Evolutionary conservation across 2,329 filamentous ascomycete species (phyloP).

Genomic region (Aspergillus brunneoviolaceus): DNA sequence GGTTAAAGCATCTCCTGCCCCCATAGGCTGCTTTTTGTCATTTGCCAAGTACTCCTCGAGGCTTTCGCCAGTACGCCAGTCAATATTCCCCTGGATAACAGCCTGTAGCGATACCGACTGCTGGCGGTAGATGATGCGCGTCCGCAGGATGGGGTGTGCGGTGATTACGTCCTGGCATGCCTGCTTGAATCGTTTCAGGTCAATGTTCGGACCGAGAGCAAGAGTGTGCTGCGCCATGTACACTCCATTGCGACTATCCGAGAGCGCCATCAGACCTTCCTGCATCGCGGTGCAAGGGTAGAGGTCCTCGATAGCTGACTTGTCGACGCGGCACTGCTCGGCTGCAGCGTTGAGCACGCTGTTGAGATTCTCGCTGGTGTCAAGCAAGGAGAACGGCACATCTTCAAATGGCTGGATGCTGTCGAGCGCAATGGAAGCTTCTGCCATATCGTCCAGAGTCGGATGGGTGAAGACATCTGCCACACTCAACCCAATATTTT

Average conservation of each 20-base stretch:
- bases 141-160: constrained; percentile 42
- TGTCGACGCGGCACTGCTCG: constrained; percentile 19
- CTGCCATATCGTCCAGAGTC: constrained; percentile 11
- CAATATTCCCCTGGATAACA: constrained; percentile 22
- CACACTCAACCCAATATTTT: constrained; percentile 5
- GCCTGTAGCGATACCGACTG: constrained; percentile 24
- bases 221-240: constrained; percentile 42
- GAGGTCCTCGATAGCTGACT: constrained; percentile 26
- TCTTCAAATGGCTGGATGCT: constrained; percentile 4
- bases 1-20: neutral
- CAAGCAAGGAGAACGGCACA: constrained; percentile 11
- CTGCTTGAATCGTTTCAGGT: constrained; percentile 35
- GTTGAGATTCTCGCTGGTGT: neutral
- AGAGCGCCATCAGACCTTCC: constrained; percentile 22
- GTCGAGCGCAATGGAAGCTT: neutral
- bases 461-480: constrained; percentile 10
- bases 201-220: constrained; percentile 26
- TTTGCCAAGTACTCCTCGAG: neutral
- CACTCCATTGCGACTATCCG: constrained; percentile 35
- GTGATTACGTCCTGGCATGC: constrained; percentile 40
- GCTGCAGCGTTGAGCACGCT: constrained; percentile 10
- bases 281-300: constrained; percentile 33
- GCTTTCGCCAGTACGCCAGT: constrained; percentile 20
- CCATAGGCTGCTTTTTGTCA: constrained; percentile 7
- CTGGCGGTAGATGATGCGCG: constrained; percentile 35